These are phyloP conservation scores for Deinandra increscens DNA, from an alignment of 129 eudicot species.

Conservation along the genomic window DNA sequence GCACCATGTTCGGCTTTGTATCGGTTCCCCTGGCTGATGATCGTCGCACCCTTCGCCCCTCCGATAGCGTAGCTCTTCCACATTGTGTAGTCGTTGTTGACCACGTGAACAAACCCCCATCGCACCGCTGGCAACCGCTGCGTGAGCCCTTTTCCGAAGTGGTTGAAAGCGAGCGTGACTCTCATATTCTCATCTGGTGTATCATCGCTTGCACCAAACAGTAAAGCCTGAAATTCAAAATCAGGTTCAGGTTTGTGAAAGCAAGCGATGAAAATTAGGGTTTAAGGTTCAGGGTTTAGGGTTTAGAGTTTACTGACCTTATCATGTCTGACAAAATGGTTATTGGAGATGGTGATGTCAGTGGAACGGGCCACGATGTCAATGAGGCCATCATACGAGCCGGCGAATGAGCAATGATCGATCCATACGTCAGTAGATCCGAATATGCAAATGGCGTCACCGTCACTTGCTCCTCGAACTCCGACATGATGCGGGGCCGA, in stretches of 20 bases:
- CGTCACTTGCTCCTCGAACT: conserved; percentile 55
- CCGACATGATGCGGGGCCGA: conserved; percentile 56
- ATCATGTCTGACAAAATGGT: conserved; percentile 75
- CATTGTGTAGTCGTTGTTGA: conserved; percentile 93
- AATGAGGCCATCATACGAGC: conserved; percentile 57
- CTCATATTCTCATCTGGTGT: conserved; percentile 51
- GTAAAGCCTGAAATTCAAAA: conserved; percentile 48
- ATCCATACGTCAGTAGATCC: conserved; percentile 59
- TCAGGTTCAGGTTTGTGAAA: background rate
- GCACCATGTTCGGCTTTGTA: conserved; percentile 60
- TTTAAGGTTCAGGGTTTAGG: background rate
- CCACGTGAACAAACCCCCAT: conserved; percentile 72
- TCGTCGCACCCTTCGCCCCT: conserved; percentile 69
- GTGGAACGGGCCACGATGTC: conserved; percentile 72
- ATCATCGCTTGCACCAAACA: conserved; percentile 75
- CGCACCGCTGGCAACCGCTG: conserved; percentile 86
- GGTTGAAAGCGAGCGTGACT: conserved; percentile 70
- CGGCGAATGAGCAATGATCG: conserved; percentile 70
- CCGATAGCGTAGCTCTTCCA: conserved; percentile 94
- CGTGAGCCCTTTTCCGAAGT: conserved; percentile 75
- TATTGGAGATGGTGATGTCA: conserved; percentile 68
- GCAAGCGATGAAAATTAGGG: background rate
- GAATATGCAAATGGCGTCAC: conserved; percentile 74
- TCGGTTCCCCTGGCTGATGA: conserved; percentile 89
- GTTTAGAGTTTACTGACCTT: conserved; percentile 27